Percentiles rank a stretch among this genome's conserved stretches.
These are phyloP conservation scores for Jaenimonas drosophilae DNA, from an alignment of 208 protist genomes.

Conservation along the genomic window DNA sequence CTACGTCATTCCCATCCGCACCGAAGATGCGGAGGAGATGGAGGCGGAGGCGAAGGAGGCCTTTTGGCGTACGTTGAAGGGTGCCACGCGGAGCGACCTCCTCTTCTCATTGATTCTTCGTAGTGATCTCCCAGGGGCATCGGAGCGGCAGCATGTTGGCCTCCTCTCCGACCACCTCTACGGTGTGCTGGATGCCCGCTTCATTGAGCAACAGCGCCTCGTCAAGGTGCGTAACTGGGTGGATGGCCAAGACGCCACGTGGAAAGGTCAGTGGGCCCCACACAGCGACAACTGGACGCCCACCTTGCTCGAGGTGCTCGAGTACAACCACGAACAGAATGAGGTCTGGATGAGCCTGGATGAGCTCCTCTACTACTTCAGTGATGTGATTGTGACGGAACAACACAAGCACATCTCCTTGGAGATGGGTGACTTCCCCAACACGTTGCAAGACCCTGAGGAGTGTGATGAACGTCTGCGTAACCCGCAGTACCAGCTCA, in stretches of 20 bases:
- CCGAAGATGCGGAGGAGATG: conserved; percentile 12
- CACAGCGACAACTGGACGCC: conserved; percentile 38
- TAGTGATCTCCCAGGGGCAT: conserved; percentile 15
- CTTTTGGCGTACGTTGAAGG: conserved; percentile 58
- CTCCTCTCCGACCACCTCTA: conserved; percentile 72
- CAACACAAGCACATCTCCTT: conserved; percentile 5
- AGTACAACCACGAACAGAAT: conserved; percentile 25
- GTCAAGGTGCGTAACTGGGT: conserved; percentile 69
- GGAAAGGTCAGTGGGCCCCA: conserved; percentile 56
- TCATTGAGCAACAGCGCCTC: conserved; percentile 60
- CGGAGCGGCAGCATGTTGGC: conserved; percentile 36
- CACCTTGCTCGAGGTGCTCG: conserved; percentile 26
- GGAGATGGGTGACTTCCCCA: conserved; percentile 13
- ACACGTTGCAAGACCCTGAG: conserved; percentile 4
- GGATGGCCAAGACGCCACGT: conserved; percentile 19
- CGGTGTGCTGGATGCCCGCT: conserved; percentile 60
- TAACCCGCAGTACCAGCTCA: conserved; percentile 48
- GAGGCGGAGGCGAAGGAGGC: conserved; percentile 19
- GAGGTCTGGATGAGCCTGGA: conserved; percentile 74
- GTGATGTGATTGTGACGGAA: conserved; percentile 50
- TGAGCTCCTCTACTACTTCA: conserved; percentile 85
- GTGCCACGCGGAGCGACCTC: conserved; percentile 18
- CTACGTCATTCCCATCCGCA: conserved; percentile 16
- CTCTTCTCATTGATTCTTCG: conserved; percentile 44
- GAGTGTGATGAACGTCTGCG: conserved; percentile 7